Base-by-base conservation (phyloP, 495 filamentous ascomycete genomes). In the Annulohypoxylon nitens region DNA sequence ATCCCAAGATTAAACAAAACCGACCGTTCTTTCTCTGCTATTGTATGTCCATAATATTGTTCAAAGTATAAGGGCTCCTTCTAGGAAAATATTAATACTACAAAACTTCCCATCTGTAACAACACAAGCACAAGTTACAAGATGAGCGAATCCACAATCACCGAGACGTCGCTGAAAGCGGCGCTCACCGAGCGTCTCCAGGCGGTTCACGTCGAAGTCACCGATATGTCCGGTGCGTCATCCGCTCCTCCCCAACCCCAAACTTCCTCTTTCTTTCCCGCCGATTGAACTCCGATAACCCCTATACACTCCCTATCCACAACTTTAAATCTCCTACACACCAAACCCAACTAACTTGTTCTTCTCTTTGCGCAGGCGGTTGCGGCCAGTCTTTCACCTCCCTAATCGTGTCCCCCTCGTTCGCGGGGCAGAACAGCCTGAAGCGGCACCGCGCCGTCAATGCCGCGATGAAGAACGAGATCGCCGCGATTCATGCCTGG, bases 401-500 rank as follows among this genome's bases (percentile, higher is more conserved):
- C 2, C 88, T 95, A 33, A 94, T 99, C 54, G 95, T 99, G 10
- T 97, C 94, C 4, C 89, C 93, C 8, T 85, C 91, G 54, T 99
- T 98, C 81, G 88, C 88, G 23, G 93, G 92, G 79, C 97, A 97
- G 84, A 95, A 86, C 55, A 91, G 93, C 60, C 89, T 99, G 16
- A 93, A 93, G 63, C 89, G 95, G 14, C 93, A 98, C 83, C 90
- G 96, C 20, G 85, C 97, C 58, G 96, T 97, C 54, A 98, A 99
- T 81, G 87, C 88, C 2, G 90, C 89, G 6, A 81, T 99, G 77
- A 96, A 95, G 83, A 88, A 88, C n/a, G 96, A 99, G 84, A 96
- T 99, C 80, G 92, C 93, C 4, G 88, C 90, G 51, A 97, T 99
- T 64, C 96, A 99, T 85, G 96, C 96, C n/a, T 99, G 96, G 96